Conservation (phyloP, 208 protist species). For the Leishmania major region DNA sequence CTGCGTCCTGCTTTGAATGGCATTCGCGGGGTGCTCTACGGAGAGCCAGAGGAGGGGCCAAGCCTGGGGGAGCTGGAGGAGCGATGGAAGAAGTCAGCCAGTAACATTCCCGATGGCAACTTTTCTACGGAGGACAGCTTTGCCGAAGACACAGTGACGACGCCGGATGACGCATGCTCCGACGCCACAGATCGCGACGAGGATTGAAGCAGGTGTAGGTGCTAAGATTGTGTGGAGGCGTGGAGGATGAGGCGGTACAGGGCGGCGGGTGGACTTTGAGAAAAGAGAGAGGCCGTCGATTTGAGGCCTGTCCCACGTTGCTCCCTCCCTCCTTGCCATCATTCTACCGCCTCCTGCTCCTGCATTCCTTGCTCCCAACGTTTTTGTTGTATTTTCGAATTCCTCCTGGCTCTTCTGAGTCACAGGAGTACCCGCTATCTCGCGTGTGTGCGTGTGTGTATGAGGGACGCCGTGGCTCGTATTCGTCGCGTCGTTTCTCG, state of each 20-base stretch:
- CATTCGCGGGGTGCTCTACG: conserved; percentile 74
- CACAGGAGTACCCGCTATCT: no score
- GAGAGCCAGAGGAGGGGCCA: conserved; percentile 59
- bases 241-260: not conserved
- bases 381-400: not conserved
- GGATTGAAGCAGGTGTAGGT: not conserved
- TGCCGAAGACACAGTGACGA: conserved; percentile 33
- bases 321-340: not conserved
- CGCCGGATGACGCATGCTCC: conserved; percentile 16
- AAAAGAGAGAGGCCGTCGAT: not conserved
- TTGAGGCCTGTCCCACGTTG: not conserved
- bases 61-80: conserved; percentile 62
- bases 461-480: not conserved
- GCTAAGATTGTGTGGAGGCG: not conserved
- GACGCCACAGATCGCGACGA: conserved; percentile 18
- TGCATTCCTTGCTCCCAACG: not conserved
- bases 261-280: not conserved
- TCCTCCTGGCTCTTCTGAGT: no score
- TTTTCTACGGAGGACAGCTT: conserved; percentile 39
- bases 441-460: not conserved
- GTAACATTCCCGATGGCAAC: conserved; percentile 17
- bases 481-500: not conserved
- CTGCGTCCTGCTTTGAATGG: conserved; percentile 71
- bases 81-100: conserved; percentile 17
- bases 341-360: not conserved